Percentiles rank a stretch among this genome's conserved stretches.
Evolutionary conservation across 1,139 yeast species (phyloP).

Genomic region (Tardiomyces digboiensis): DNA sequence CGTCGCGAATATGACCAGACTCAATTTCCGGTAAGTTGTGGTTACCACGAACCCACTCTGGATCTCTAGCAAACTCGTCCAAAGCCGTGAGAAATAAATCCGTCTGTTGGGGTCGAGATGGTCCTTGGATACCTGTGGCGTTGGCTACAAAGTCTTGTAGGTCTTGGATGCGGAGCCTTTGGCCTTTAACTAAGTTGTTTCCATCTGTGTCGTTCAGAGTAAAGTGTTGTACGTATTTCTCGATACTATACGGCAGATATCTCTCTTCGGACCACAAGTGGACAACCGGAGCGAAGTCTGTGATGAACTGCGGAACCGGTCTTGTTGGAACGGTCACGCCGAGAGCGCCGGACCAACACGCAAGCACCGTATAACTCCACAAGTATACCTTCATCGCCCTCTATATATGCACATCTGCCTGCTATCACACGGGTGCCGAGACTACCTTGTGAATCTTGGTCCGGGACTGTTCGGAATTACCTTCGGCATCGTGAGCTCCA

Average conservation of each 20-base stretch:
- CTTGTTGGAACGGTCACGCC: neutral
- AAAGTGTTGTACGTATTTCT: conserved; percentile 58
- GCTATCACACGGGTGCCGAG: too few species aligned
- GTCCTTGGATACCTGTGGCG: conserved; percentile 2
- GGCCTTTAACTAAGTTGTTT: conserved; percentile 5
- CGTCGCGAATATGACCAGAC: conserved; percentile 60
- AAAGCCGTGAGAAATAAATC: conserved; percentile 50
- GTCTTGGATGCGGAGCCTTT: conserved; percentile 15
- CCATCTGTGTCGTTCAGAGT: conserved; percentile 17
- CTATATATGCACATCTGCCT: too few species aligned
- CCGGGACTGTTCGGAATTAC: too few species aligned
- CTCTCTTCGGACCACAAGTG: conserved; percentile 84
- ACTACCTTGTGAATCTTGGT: too few species aligned
- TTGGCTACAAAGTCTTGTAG: conserved; percentile 9
- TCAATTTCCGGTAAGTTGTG: conserved; percentile 58
- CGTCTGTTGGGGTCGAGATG: too few species aligned
- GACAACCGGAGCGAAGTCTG: conserved; percentile 68
- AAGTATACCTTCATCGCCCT: too few species aligned
- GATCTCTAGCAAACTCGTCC: conserved; percentile 64
- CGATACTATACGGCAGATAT: conserved; percentile 77
- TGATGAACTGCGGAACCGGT: conserved; percentile 57
- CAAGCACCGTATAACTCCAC: too few species aligned
- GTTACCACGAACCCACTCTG: conserved; percentile 79
- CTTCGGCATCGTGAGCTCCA: too few species aligned
- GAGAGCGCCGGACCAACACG: too few species aligned